Evolutionary conservation across 805 yeast genomes (phyloP).

Genomic region (Zygosaccharomyces kombuchaensis): DNA sequence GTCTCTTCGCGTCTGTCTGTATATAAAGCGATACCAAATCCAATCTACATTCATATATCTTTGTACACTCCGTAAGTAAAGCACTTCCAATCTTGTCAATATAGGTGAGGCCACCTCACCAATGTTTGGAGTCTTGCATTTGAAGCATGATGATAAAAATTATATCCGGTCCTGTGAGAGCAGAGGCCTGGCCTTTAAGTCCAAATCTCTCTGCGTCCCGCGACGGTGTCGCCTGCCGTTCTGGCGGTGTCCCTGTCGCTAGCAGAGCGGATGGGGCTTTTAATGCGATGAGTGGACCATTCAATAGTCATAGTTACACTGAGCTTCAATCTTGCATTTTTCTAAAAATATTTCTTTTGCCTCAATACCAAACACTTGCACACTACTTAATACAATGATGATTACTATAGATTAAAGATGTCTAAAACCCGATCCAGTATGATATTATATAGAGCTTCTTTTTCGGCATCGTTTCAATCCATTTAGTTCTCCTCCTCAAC

Average conservation of each 20-base stretch:
- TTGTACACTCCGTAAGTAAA: neutral
- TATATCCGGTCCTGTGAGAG: constrained; percentile 5
- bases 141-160: constrained; percentile 6
- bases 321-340: constrained; percentile 33
- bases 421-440: neutral
- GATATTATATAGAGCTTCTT: neutral
- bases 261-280: constrained; percentile 32
- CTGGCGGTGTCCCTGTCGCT: constrained; percentile 11
- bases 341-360: neutral
- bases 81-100: neutral
- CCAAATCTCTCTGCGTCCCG: neutral
- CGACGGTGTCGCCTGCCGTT: constrained; percentile 15
- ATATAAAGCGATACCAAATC: neutral
- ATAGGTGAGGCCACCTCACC: constrained; percentile 1
- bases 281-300: constrained; percentile 58
- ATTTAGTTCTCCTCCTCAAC: constrained; percentile 70
- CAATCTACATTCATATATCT: neutral
- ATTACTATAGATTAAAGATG: neutral
- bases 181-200: constrained; percentile 1
- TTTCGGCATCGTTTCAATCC: constrained; percentile 12
- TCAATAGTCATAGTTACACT: constrained; percentile 82
- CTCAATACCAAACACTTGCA: constrained; percentile 2
- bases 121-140: constrained; percentile 1
- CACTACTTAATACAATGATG: constrained; percentile 7
- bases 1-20: constrained; percentile 14